These are phyloP conservation scores for Chalciporus sp. DNA, from an alignment of 1,284 basidiomycete species.

Conservation along the genomic window DNA sequence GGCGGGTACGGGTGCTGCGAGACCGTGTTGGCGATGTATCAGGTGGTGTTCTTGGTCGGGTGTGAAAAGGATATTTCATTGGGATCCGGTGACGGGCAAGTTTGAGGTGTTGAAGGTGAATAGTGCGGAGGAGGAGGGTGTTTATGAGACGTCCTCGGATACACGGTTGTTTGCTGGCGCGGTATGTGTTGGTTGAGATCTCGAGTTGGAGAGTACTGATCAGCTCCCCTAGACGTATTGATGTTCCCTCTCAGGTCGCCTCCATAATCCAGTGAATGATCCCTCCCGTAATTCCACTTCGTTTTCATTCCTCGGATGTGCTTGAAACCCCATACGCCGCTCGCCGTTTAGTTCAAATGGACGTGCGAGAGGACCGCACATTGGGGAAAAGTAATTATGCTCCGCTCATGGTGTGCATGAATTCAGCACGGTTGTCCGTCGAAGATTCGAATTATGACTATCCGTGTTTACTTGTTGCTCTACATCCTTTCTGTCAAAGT, in stretches of 20 bases:
- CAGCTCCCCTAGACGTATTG: conserved; percentile 3
- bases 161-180: conserved; percentile 43
- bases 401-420: not conserved
- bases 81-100: conserved; percentile 42
- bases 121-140: conserved; percentile 35
- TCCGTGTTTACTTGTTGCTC: conserved; percentile 15
- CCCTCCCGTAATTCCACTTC: not conserved
- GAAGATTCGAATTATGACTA: conserved; percentile 6
- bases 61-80: conserved; percentile 58
- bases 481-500: not conserved
- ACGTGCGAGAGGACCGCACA: conserved; percentile 6
- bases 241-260: not conserved
- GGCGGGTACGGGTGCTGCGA: conserved; percentile 41
- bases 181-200: conserved; percentile 31
- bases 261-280: not conserved
- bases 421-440: conserved; percentile 15
- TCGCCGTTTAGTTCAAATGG: conserved; percentile 12
- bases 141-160: conserved; percentile 53
- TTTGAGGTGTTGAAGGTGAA: conserved; percentile 56
- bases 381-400: conserved; percentile 4
- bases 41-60: conserved; percentile 50
- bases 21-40: conserved; percentile 24
- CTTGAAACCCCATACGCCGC: conserved; percentile 7
- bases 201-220: not conserved
- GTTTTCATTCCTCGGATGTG: not conserved